Conservation (phyloP, 1,139 yeast genomes). For the Eremothecium sinecaudum region DNA sequence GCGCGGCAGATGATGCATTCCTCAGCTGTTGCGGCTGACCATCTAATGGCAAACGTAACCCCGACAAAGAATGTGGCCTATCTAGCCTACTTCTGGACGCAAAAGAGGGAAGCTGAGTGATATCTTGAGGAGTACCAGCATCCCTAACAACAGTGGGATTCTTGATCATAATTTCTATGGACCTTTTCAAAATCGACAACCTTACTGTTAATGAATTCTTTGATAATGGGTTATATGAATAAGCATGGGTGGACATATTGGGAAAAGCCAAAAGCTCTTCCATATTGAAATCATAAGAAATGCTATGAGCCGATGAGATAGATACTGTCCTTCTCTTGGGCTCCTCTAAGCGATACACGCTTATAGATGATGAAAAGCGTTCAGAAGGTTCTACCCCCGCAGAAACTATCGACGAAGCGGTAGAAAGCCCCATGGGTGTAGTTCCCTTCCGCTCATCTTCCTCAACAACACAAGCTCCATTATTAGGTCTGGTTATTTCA, state of each 20-base stretch:
- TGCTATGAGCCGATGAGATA: slow-evolving; percentile 1
- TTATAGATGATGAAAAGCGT: background rate
- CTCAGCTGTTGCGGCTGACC: slow-evolving; percentile 8
- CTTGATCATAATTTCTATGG: slow-evolving; percentile 47
- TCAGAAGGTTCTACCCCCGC: slow-evolving; percentile 1
- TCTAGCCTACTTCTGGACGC: slow-evolving; percentile 2
- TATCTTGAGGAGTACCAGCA: slow-evolving; percentile 7
- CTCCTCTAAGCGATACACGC: slow-evolving; percentile 1
- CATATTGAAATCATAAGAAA: slow-evolving; percentile 11
- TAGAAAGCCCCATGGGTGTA: background rate
- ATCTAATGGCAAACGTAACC: slow-evolving; percentile 1
- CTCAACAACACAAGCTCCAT: background rate
- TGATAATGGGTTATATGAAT: slow-evolving; percentile 73
- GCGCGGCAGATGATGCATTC: slow-evolving; percentile 57
- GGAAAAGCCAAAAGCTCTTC: slow-evolving; percentile 49
- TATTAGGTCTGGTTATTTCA: background rate
- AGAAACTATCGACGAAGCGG: slow-evolving; percentile 1
- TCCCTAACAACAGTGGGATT: slow-evolving; percentile 26
- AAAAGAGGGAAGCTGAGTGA: slow-evolving; percentile 2
- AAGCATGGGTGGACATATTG: slow-evolving; percentile 73
- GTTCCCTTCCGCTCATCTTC: too few relatives aligned
- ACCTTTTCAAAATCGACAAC: slow-evolving; percentile 62
- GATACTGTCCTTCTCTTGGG: slow-evolving; percentile 4
- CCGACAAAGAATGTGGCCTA: slow-evolving; percentile 1
- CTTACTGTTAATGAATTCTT: slow-evolving; percentile 73